Evolutionary conservation across 768 basidiomycete genomes (phyloP).

Genomic region (Lactarius sp.): DNA sequence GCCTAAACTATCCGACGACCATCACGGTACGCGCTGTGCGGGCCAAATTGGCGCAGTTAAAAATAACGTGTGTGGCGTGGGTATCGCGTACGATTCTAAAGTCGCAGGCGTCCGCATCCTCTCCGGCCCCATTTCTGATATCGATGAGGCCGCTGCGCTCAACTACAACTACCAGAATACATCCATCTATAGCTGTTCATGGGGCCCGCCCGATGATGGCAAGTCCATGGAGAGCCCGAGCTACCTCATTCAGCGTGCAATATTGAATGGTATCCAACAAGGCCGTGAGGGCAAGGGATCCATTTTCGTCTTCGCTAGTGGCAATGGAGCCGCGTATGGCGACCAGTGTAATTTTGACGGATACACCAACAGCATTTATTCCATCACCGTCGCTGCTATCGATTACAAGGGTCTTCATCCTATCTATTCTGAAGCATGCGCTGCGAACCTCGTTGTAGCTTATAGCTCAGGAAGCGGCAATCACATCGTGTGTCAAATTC

Average conservation of each 20-base stretch:
- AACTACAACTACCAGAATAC: constrained; percentile 93
- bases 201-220: constrained; percentile 97
- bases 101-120: constrained; percentile 94
- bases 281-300: constrained; percentile 89
- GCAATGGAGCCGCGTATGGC: constrained; percentile 85
- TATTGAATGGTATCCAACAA: constrained; percentile 88
- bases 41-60: constrained; percentile 92
- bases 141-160: constrained; percentile 91
- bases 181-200: constrained; percentile 92
- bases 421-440: constrained; percentile 95
- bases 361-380: constrained; percentile 97
- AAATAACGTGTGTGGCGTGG: constrained; percentile 91
- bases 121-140: constrained; percentile 90
- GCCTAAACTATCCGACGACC: too few species aligned
- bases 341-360: constrained; percentile 99
- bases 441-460: constrained; percentile 94
- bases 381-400: constrained; percentile 92
- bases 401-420: constrained; percentile 93
- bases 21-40: constrained; percentile 96
- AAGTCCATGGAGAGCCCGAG: constrained; percentile 90
- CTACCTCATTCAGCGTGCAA: constrained; percentile 87
- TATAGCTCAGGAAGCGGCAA: constrained; percentile 94
- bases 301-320: constrained; percentile 94
- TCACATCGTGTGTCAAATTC: constrained; percentile 66
- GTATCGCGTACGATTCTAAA: constrained; percentile 87